phyloP scores from a whole-genome alignment of 2,329 filamentous ascomycete genomes.

The Phialocephala subalpina region DNA sequence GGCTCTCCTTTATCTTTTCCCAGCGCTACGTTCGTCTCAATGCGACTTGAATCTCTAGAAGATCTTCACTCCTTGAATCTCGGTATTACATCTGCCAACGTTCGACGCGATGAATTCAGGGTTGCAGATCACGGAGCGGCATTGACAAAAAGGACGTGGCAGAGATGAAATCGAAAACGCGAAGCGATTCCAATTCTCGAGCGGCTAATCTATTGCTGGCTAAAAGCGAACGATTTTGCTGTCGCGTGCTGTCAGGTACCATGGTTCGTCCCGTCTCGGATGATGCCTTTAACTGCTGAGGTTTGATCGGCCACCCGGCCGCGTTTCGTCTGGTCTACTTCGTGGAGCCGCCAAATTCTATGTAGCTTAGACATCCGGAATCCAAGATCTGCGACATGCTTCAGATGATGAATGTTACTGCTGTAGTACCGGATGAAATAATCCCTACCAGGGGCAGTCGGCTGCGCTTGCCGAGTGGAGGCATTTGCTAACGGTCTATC shows the following conservation, averaged over 20 bases:
- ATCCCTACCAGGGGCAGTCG: neutral
- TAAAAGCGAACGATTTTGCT: neutral
- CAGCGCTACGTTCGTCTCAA: neutral
- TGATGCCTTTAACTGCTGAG: constrained; percentile 10
- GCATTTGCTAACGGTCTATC: too few species aligned
- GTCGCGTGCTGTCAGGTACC: neutral
- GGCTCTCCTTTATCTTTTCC: constrained; percentile 17
- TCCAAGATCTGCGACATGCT: neutral
- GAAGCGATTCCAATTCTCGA: constrained; percentile 1
- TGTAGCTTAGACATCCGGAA: neutral
- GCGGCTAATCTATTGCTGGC: constrained; percentile 8
- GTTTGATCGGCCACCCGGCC: constrained; percentile 18
- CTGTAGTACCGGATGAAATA: neutral
- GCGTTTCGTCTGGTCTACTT: constrained; percentile 15
- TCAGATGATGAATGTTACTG: neutral
- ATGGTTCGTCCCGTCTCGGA: too few species aligned
- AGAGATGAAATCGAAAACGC: constrained; percentile 11
- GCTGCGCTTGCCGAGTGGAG: neutral
- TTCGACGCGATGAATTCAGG: neutral
- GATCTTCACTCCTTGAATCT: constrained; percentile 12
- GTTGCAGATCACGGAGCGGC: neutral
- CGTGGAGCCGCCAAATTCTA: constrained; percentile 1
- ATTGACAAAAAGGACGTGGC: constrained; percentile 5
- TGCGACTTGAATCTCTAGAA: constrained; percentile 13
- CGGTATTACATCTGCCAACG: constrained; percentile 9